Conservation (phyloP, 1,284 basidiomycete species). For the Phellopilus nigrolimitatus region DNA sequence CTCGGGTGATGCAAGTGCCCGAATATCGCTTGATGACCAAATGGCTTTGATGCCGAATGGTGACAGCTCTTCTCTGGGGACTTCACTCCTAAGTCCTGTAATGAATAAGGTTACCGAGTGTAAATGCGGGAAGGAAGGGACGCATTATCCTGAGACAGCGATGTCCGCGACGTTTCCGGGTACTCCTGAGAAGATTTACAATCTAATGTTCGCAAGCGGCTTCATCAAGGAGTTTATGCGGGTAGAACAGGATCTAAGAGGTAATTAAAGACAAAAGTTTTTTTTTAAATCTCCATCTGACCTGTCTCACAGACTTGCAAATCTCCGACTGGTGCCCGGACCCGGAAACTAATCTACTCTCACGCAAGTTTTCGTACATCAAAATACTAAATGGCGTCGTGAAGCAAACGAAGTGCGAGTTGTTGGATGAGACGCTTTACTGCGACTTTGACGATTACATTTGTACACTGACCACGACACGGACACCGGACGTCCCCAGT, state of each 20-base stretch:
- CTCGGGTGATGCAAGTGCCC: slow-evolving; percentile 27
- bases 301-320: slow-evolving; percentile 66
- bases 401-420: slow-evolving; percentile 92
- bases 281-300: background rate
- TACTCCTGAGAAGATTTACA: slow-evolving; percentile 92
- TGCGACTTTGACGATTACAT: slow-evolving; percentile 86
- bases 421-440: slow-evolving; percentile 79
- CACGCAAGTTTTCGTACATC: slow-evolving; percentile 91
- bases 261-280: slow-evolving; percentile 42
- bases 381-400: slow-evolving; percentile 87
- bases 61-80: slow-evolving; percentile 21
- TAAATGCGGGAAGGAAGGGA: slow-evolving; percentile 65
- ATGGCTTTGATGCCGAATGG: slow-evolving; percentile 23
- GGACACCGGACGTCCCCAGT: slow-evolving; percentile 92
- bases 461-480: slow-evolving; percentile 82
- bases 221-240: slow-evolving; percentile 95
- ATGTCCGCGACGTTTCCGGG: slow-evolving; percentile 81
- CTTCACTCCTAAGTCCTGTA: slow-evolving; percentile 2
- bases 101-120: slow-evolving; percentile 65
- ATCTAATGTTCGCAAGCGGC: slow-evolving; percentile 92
- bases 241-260: slow-evolving; percentile 83
- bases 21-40: slow-evolving; percentile 20
- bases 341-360: slow-evolving; percentile 59
- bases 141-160: slow-evolving; percentile 72
- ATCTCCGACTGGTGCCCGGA: slow-evolving; percentile 86